These are phyloP conservation scores for Capronia epimyces DNA, from an alignment of 2,329 filamentous ascomycete species.

Conservation along the genomic window DNA sequence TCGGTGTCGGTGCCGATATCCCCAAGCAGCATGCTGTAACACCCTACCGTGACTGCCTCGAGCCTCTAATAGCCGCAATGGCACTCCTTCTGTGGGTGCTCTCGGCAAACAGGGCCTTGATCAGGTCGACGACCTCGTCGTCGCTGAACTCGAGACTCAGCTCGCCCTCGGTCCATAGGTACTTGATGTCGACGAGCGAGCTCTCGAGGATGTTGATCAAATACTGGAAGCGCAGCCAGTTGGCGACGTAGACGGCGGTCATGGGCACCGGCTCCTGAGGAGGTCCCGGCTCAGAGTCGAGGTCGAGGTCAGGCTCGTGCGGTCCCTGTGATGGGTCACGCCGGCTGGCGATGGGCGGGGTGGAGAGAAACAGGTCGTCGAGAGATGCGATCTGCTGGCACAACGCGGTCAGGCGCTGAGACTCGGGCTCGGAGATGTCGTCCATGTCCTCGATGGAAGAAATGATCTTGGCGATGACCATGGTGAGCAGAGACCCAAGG, in stretches of 20 bases:
- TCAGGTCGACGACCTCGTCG: slow-evolving; percentile 59
- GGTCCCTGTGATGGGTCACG: no score
- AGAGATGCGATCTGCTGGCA: slow-evolving; percentile 53
- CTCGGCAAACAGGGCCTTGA: slow-evolving; percentile 60
- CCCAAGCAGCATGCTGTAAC: neutral
- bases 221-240: slow-evolving; percentile 63
- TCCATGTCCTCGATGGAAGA: slow-evolving; percentile 58
- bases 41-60: slow-evolving; percentile 29
- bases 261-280: slow-evolving; percentile 45
- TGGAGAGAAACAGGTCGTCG: slow-evolving; percentile 52
- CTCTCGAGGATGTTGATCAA: slow-evolving; percentile 58
- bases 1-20: no score
- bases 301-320: neutral
- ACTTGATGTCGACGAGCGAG: slow-evolving; percentile 60
- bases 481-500: slow-evolving; percentile 54
- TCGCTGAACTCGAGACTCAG: slow-evolving; percentile 56
- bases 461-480: slow-evolving; percentile 55
- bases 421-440: slow-evolving; percentile 60
- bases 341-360: slow-evolving; percentile 33
- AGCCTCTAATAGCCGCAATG: slow-evolving; percentile 37
- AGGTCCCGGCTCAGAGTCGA: slow-evolving; percentile 26
- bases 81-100: slow-evolving; percentile 54
- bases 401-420: slow-evolving; percentile 52
- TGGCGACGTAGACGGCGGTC: slow-evolving; percentile 57
- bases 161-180: slow-evolving; percentile 60